phyloP scores from a whole-genome alignment of 192 early-diverging fungal genomes.

The Linnemannia zychae region DNA sequence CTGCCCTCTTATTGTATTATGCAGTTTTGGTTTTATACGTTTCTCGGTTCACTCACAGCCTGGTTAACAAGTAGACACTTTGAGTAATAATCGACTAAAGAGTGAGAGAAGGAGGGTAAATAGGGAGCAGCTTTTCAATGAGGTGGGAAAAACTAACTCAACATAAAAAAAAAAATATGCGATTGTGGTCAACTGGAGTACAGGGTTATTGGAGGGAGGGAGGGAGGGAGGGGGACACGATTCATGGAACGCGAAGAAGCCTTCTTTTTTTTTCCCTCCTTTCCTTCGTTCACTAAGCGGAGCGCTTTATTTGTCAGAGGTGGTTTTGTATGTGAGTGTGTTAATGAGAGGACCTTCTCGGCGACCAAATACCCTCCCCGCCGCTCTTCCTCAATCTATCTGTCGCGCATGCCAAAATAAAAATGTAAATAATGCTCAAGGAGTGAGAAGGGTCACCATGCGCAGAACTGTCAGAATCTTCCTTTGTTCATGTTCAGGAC shows the following conservation, averaged over 20 bases:
- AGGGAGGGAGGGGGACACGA: neutral
- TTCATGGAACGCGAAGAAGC: neutral
- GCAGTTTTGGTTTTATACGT: too few species aligned
- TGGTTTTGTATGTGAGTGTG: neutral
- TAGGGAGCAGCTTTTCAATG: neutral
- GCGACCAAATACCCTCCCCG: neutral
- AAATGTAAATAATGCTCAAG: neutral
- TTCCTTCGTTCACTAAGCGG: neutral
- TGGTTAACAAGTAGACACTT: neutral
- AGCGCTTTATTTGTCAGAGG: neutral
- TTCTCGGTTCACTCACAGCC: neutral
- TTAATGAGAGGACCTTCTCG: neutral
- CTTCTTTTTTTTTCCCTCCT: neutral
- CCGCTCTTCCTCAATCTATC: neutral
- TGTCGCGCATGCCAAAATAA: neutral
- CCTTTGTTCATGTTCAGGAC: neutral
- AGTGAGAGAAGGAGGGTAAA: neutral
- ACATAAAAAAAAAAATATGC: neutral
- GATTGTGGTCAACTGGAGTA: constrained; percentile 3
- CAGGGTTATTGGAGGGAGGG: constrained; percentile 2
- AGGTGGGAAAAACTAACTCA: neutral
- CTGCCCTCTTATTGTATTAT: neutral
- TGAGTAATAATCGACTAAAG: too few species aligned
- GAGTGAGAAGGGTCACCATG: neutral
- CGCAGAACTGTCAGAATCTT: constrained; percentile 6